Evolutionary conservation across 192 early-diverging fungal genomes (phyloP).

Genomic region (Jimgerdemannia flammicorona): DNA sequence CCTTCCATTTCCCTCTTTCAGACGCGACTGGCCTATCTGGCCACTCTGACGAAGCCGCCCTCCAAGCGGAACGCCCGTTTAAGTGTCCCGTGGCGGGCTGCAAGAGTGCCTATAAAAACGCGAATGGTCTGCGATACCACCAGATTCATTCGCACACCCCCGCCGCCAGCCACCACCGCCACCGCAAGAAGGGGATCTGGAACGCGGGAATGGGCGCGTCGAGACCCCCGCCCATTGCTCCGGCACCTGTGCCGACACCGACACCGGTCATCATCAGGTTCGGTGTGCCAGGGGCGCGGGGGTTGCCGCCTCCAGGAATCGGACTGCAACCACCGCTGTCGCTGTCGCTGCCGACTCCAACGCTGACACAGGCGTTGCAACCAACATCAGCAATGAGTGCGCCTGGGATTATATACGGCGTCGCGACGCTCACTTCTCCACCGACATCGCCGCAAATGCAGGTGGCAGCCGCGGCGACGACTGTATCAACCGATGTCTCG

Average conservation of each 20-base stretch:
- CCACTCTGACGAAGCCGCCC: background rate
- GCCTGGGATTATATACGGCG: too few relatives aligned
- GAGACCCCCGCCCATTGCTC: background rate
- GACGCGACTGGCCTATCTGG: background rate
- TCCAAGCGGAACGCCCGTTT: slow-evolving; percentile 17
- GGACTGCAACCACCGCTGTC: too few relatives aligned
- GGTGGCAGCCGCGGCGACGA: too few relatives aligned
- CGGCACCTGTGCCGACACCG: background rate
- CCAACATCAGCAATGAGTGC: too few relatives aligned
- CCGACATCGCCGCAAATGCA: too few relatives aligned
- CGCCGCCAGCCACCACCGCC: background rate
- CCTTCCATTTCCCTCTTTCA: background rate
- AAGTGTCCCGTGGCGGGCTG: slow-evolving; percentile 35
- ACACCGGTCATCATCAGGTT: background rate
- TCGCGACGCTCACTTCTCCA: too few relatives aligned
- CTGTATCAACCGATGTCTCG: too few relatives aligned
- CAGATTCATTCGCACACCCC: slow-evolving; percentile 15
- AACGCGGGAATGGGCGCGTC: background rate
- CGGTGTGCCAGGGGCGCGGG: background rate
- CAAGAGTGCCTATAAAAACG: slow-evolving; percentile 34
- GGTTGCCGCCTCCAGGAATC: background rate
- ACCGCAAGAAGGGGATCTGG: background rate
- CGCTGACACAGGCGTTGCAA: too few relatives aligned
- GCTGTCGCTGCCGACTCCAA: too few relatives aligned
- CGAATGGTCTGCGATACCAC: slow-evolving; percentile 39